Conservation (phyloP, 495 filamentous ascomycete species). For the Articulospora tetracladia region DNA sequence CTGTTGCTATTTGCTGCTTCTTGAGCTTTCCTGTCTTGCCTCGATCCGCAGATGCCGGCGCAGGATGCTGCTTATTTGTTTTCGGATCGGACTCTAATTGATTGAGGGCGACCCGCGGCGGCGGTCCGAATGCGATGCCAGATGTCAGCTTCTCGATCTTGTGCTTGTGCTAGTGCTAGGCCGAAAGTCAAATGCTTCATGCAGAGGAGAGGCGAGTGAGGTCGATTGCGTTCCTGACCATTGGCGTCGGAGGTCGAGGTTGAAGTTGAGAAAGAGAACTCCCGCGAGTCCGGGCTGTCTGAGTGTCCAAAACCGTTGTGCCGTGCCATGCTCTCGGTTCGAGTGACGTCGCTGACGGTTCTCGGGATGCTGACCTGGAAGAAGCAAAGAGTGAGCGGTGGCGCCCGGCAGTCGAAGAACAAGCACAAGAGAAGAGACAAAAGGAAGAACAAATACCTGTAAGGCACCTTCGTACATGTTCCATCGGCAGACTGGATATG, state of each 20-base stretch:
- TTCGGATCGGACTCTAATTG: not conserved
- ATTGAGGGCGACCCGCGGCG: not conserved
- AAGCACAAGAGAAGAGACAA: no score
- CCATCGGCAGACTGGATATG: no score
- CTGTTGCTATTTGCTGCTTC: not conserved
- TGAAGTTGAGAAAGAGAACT: not conserved
- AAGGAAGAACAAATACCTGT: no score
- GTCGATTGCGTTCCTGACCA: not conserved
- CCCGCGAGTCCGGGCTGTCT: not conserved
- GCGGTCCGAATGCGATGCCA: not conserved
- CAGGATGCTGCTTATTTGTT: not conserved
- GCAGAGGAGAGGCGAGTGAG: not conserved
- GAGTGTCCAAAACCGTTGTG: not conserved
- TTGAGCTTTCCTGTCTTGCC: not conserved
- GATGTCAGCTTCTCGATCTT: no score
- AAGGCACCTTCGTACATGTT: no score
- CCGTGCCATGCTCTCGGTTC: not conserved
- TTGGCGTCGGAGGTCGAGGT: not conserved
- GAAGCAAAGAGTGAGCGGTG: not conserved
- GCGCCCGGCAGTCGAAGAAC: no score
- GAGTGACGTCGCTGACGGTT: not conserved
- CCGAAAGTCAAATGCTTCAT: not conserved
- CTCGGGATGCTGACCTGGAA: not conserved
- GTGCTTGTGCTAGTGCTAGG: no score
- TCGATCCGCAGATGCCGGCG: slow-evolving; percentile 14